These are phyloP conservation scores for Meyerozyma elateridarum DNA, from an alignment of 1,139 yeast species.

Conservation along the genomic window DNA sequence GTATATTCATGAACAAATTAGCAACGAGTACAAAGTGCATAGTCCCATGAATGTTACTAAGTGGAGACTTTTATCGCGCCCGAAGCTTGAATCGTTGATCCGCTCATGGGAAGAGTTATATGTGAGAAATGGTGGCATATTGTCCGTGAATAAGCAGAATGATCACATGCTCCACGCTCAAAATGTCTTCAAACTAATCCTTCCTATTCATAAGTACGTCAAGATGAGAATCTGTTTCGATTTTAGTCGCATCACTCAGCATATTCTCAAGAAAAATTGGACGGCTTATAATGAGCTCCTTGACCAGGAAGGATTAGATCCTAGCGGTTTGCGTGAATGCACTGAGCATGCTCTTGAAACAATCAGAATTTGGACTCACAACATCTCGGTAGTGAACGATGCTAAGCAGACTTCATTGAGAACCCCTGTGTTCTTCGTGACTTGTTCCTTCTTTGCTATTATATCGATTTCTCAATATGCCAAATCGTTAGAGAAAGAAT, in stretches of 20 bases:
- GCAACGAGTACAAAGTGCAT: constrained; percentile 38
- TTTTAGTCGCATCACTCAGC: constrained; percentile 51
- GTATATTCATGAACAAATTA: constrained; percentile 69
- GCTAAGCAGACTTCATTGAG: constrained; percentile 61
- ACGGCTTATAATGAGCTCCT: constrained; percentile 53
- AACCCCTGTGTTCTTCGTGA: constrained; percentile 70
- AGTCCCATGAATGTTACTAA: constrained; percentile 24
- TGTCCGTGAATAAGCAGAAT: constrained; percentile 49
- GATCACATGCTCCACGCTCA: constrained; percentile 44
- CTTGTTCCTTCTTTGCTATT: constrained; percentile 60
- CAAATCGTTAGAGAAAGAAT: constrained; percentile 43
- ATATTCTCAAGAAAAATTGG: constrained; percentile 64
- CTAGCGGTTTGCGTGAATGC: constrained; percentile 39
- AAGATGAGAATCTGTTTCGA: constrained; percentile 58
- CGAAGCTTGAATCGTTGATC: constrained; percentile 48
- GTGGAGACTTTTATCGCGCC: constrained; percentile 62
- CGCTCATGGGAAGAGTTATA: constrained; percentile 64
- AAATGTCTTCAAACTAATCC: constrained; percentile 56
- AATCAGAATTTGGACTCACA: constrained; percentile 64
- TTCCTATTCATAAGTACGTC: constrained; percentile 61
- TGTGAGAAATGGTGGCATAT: constrained; percentile 55
- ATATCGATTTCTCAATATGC: constrained; percentile 60
- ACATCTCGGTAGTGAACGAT: constrained; percentile 56
- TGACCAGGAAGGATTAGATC: constrained; percentile 40
- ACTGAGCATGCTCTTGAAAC: constrained; percentile 54